phyloP scores from a whole-genome alignment of 2,329 filamentous ascomycete genomes.

The Neospermospora avenae region DNA sequence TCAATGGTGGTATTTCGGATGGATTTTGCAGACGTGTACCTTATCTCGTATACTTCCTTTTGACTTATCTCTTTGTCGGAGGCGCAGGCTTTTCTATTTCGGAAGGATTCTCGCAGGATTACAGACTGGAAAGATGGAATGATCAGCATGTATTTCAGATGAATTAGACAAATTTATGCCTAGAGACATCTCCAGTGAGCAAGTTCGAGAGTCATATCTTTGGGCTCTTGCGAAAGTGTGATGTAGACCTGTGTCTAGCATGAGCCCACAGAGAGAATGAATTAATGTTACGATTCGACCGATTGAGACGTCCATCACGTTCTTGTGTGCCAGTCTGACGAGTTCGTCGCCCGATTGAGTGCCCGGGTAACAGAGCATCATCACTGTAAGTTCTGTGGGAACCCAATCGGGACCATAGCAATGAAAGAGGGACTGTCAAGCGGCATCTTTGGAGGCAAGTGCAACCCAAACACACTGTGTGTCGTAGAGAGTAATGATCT shows the following conservation, averaged over 20 bases:
- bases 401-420: too few species aligned
- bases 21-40: background rate
- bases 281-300: background rate
- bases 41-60: background rate
- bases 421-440: too few species aligned
- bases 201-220: background rate
- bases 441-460: too few species aligned
- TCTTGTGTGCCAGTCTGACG: background rate
- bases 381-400: too few species aligned
- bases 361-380: too few species aligned
- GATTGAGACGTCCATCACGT: background rate
- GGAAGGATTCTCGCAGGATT: background rate
- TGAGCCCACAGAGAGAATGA: background rate
- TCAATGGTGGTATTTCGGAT: background rate
- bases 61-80: background rate
- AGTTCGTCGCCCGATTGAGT: background rate
- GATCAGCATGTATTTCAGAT: background rate
- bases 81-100: background rate
- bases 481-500: too few species aligned
- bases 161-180: background rate
- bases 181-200: background rate
- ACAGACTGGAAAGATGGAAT: background rate
- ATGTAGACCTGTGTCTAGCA: background rate
- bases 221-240: background rate
- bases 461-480: too few species aligned